These are phyloP conservation scores for Fusarium acutatum DNA, from an alignment of 2,329 filamentous ascomycete genomes.

Conservation along the genomic window DNA sequence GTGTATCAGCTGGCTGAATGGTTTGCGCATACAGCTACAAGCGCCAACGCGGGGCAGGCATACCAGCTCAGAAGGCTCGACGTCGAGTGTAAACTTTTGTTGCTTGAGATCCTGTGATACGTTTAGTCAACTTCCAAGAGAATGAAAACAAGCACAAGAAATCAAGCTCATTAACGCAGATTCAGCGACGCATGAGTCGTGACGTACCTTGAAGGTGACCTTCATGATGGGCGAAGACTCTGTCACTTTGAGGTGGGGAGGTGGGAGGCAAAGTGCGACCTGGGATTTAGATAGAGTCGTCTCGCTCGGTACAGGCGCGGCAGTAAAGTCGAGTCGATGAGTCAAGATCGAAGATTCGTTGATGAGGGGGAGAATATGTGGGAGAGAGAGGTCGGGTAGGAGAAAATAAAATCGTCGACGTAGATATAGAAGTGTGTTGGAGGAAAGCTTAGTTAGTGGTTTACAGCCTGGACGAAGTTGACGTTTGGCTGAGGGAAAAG, in stretches of 20 bases:
- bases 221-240: constrained; percentile 66
- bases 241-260: constrained; percentile 45
- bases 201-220: constrained; percentile 71
- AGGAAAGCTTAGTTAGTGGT: constrained; percentile 24
- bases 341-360: neutral
- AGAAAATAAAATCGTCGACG: constrained; percentile 6
- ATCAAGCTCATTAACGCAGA: neutral
- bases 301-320: constrained; percentile 20
- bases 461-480: constrained; percentile 21
- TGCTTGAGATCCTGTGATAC: constrained; percentile 88
- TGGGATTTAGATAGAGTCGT: constrained; percentile 11
- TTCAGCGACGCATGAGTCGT: constrained; percentile 3
- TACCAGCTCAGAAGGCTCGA: constrained; percentile 92
- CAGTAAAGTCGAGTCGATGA: neutral
- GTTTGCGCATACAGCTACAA: constrained; percentile 27
- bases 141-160: neutral
- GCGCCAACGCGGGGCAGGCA: constrained; percentile 51
- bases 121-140: constrained; percentile 11
- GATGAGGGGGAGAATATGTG: neutral
- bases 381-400: neutral
- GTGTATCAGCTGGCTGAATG: constrained; percentile 14
- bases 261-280: constrained; percentile 33
- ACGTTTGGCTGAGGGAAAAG: constrained; percentile 28
- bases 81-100: constrained; percentile 96
- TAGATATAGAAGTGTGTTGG: constrained; percentile 14